Percentiles rank a stretch among this genome's conserved stretches.
Conservation (phyloP, 1,139 yeast species). For the Blastobotrys buckinghamii region DNA sequence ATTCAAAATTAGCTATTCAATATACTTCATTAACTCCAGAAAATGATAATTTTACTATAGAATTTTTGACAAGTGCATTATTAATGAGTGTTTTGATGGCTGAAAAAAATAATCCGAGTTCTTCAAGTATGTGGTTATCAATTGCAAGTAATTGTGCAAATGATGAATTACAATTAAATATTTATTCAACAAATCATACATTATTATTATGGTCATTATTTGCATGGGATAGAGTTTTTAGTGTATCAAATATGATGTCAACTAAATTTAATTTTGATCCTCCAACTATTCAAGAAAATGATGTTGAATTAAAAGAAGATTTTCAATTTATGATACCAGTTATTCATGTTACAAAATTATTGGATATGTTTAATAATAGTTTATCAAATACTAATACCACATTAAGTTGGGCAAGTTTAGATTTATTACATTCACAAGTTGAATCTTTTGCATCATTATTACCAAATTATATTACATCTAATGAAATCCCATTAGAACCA, state of each 20-base stretch:
- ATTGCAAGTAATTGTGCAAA: constrained; percentile 15
- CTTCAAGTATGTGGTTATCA: constrained; percentile 19
- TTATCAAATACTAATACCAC: constrained; percentile 1
- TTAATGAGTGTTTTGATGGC: constrained; percentile 17
- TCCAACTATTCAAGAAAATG: neutral
- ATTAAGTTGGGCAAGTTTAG: constrained; percentile 9
- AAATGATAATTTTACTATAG: constrained; percentile 6
- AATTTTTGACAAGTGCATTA: constrained; percentile 1
- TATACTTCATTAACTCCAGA: neutral
- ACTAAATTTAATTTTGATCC: neutral
- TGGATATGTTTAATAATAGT: constrained; percentile 9
- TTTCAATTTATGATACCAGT: constrained; percentile 3
- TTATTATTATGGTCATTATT: constrained; percentile 18
- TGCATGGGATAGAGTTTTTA: constrained; percentile 18
- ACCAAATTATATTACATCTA: constrained; percentile 7
- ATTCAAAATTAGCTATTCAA: neutral
- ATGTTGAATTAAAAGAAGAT: neutral
- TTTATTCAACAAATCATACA: neutral
- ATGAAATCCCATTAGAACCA: constrained; percentile 9
- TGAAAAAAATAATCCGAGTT: constrained; percentile 15
- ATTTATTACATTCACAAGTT: constrained; percentile 11
- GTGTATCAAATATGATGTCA: constrained; percentile 3
- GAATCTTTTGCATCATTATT: constrained; percentile 12
- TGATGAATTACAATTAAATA: constrained; percentile 4
- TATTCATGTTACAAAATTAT: constrained; percentile 8